phyloP scores from a whole-genome alignment of 2,329 filamentous ascomycete species.

The Rugonectria rugulosa region DNA sequence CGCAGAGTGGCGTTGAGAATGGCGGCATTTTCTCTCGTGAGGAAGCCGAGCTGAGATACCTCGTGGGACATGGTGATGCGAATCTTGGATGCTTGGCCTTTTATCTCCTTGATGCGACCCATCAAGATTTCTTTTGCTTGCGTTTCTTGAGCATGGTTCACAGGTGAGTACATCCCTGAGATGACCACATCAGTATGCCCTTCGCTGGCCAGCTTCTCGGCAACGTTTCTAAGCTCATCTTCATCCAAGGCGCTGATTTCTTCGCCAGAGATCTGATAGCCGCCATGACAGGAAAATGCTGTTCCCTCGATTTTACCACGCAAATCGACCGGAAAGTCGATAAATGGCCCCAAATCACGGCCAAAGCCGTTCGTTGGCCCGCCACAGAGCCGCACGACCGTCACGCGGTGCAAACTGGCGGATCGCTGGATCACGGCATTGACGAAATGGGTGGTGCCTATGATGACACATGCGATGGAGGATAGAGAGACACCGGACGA shows the following conservation, averaged over 20 bases:
- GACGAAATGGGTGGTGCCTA: conserved; percentile 62
- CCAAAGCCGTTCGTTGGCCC: conserved; percentile 28
- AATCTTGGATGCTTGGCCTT: conserved; percentile 24
- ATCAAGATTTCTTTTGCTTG: conserved; percentile 53
- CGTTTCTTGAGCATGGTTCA: conserved; percentile 52
- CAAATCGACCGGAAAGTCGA: conserved; percentile 57
- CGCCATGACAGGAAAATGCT: conserved; percentile 19
- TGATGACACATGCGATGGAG: conserved; percentile 50
- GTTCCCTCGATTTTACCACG: conserved; percentile 8
- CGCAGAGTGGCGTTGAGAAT: conserved; percentile 62
- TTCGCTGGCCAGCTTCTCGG: conserved; percentile 9
- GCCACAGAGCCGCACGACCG: conserved; percentile 10
- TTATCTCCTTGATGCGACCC: conserved; percentile 46
- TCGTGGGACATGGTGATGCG: conserved; percentile 45
- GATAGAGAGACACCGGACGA: conserved; percentile 33
- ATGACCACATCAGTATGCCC: conserved; percentile 61
- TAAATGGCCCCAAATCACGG: conserved; percentile 55
- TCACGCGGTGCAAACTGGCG: conserved; percentile 47
- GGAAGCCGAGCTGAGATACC: conserved; percentile 48
- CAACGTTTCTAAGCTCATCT: conserved; percentile 10
- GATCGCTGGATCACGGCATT: conserved; percentile 61
- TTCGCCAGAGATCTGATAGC: conserved; percentile 48
- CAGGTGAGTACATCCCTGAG: conserved; percentile 64
- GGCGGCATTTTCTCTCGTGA: conserved; percentile 60
- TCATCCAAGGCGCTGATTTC: conserved; percentile 35